Evolutionary conservation across 805 yeast genomes (phyloP), one percentile per base, ranked within the genome.

Genomic region (Lachancea mirantina): DNA sequence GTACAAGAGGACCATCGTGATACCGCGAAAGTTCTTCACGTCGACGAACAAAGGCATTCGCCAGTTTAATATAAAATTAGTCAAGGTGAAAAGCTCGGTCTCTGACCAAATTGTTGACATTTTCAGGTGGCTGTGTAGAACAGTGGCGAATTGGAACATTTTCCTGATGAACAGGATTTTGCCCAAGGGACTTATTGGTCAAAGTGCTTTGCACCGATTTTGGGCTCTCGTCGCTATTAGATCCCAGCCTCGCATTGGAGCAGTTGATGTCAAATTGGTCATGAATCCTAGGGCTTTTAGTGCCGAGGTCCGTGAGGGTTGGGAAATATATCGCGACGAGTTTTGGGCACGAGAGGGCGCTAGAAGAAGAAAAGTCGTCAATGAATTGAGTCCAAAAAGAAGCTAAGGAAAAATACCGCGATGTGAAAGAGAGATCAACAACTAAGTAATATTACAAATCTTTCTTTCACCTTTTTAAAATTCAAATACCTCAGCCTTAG

Each of bases 261-360:
- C 81, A 6, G 71, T 73, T 16, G 85, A 83, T 43, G 85, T 88
- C 8, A 88, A 87, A 53, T 55, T 92, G 6, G 81, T 84, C 7
- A 64, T 92, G 35, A 79, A 80, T 37, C 82, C 96, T 3, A 65
- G 95, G 31, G 78, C 78, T 1, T 92, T 89, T 58, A 74, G 75
- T 39, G 76, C 92, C 0, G 88, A 82, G 30, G 74, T 82, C 5
- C 70, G 96, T 41, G 96, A 88, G 55, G 88, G 85, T 7, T 89
- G 98, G 97, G 98, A 89, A 50, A 57, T 85, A 24, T 89, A 88
- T 49, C 62, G 98, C 39, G 84, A 83, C 45, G 96, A 88, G 54
- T 92, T 87, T 52, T 92, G 97, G 96, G 74, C 77, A 14, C 70
- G 80, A 45, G 95, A 87, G 53, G 83, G 84, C 1, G 72, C 75